These are phyloP conservation scores for Penicillium frequentans DNA, from an alignment of 2,329 filamentous ascomycete genomes.

Conservation along the genomic window DNA sequence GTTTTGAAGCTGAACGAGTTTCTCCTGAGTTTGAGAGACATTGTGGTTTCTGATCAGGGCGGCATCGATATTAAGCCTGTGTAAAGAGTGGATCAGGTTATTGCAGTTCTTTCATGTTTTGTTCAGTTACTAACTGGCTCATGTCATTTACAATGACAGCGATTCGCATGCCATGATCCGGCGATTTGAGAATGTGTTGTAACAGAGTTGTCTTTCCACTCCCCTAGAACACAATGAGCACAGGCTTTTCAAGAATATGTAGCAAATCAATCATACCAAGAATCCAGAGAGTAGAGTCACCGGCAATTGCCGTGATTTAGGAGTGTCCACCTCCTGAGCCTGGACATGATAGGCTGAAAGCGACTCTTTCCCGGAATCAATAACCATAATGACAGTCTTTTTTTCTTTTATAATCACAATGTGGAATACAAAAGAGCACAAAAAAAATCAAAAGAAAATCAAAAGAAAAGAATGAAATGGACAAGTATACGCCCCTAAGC, in stretches of 20 bases:
- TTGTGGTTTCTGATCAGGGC: slow-evolving; percentile 59
- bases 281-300: slow-evolving; percentile 64
- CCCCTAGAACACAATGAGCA: slow-evolving; percentile 46
- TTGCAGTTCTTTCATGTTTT: accelerated
- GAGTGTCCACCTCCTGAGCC: slow-evolving; percentile 31
- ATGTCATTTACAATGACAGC: slow-evolving; percentile 76
- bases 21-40: slow-evolving; percentile 61
- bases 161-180: slow-evolving; percentile 65
- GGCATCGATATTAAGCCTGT: slow-evolving; percentile 65
- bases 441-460: no score
- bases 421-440: not conserved
- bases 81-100: not conserved
- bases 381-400: slow-evolving; percentile 17
- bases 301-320: slow-evolving; percentile 42
- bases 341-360: slow-evolving; percentile 11
- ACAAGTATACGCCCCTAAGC: not conserved
- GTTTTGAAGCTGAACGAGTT: slow-evolving; percentile 68
- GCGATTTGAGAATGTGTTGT: slow-evolving; percentile 64
- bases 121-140: slow-evolving; percentile 49
- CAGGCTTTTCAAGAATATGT: not conserved
- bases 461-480: not conserved
- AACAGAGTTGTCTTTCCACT: slow-evolving; percentile 71
- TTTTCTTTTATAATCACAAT: not conserved
- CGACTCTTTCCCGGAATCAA: slow-evolving; percentile 20
- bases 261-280: slow-evolving; percentile 40